These are phyloP conservation scores for Macaranga tanarius DNA, from an alignment of 441 rosid genomes.

Conservation along the genomic window DNA sequence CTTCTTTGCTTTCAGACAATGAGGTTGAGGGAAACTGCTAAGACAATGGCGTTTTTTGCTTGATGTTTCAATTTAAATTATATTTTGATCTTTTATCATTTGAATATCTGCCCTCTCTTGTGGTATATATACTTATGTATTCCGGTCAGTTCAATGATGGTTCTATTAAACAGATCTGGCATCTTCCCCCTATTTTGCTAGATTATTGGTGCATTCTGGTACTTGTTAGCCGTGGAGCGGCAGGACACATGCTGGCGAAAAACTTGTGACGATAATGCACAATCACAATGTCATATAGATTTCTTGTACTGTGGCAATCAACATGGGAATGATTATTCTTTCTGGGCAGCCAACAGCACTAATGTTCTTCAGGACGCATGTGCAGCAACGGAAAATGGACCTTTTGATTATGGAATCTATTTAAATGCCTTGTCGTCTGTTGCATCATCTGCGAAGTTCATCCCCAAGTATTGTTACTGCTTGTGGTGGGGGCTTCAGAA, in stretches of 20 bases:
- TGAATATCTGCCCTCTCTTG: background rate
- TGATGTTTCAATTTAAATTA: background rate
- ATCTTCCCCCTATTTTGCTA: conserved; percentile 29
- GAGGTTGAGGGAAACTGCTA: background rate
- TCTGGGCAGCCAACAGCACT: conserved; percentile 42
- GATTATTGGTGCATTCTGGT: conserved; percentile 98
- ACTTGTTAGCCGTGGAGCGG: conserved; percentile 80
- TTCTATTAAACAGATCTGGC: background rate
- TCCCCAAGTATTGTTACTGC: conserved; percentile 79
- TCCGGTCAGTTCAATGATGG: background rate
- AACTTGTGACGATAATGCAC: conserved; percentile 36
- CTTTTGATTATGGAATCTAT: conserved; percentile 83
- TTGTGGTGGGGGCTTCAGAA: conserved; percentile 99
- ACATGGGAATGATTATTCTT: conserved; percentile 39
- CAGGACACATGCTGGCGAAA: conserved; percentile 76
- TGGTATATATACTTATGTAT: background rate
- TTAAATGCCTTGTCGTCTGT: conserved; percentile 65
- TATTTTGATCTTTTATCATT: background rate
- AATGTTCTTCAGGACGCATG: conserved; percentile 42
- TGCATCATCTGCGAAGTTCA: conserved; percentile 64
- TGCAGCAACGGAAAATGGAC: conserved; percentile 36
- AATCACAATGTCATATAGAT: conserved; percentile 40
- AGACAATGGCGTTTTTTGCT: background rate
- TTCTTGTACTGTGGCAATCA: conserved; percentile 81
- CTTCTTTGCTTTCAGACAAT: background rate